phyloP scores from a whole-genome alignment of 495 filamentous ascomycete species.

The Lasiosphaeriaceae sp. region DNA sequence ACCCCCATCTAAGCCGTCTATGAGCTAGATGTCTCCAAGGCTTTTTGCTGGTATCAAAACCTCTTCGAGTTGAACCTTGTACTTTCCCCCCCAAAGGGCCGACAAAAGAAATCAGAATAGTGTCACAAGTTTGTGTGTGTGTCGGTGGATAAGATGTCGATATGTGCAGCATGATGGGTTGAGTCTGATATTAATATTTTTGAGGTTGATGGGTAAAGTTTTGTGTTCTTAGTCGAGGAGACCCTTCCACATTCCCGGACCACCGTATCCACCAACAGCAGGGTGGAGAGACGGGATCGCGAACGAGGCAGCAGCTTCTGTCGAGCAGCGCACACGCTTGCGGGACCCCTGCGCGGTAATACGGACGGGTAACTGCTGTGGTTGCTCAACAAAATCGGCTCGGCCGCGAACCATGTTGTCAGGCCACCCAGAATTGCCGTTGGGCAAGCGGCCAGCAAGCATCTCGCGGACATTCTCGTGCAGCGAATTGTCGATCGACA shows the following conservation, averaged over 20 bases:
- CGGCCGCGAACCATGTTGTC: conserved; percentile 30
- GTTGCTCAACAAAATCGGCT: conserved; percentile 15
- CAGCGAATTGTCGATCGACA: conserved; percentile 61
- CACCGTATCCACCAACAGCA: conserved; percentile 39
- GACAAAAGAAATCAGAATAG: conserved; percentile 28
- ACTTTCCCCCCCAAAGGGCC: conserved; percentile 5
- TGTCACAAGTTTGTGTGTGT: conserved; percentile 27
- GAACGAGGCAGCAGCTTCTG: conserved; percentile 33
- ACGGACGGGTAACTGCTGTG: conserved; percentile 35
- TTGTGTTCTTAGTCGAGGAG: conserved; percentile 42
- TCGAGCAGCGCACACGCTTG: conserved; percentile 60
- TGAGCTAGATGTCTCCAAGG: conserved; percentile 29
- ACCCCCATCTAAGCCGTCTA: conserved; percentile 29
- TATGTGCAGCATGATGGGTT: conserved; percentile 19
- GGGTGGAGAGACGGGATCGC: conserved; percentile 36
- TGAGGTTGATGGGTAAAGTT: not conserved
- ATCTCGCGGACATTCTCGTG: conserved; percentile 73
- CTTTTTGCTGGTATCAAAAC: conserved; percentile 18
- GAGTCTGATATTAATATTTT: conserved; percentile 17
- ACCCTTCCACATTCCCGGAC: conserved; percentile 59
- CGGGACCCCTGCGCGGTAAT: conserved; percentile 34
- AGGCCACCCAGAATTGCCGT: conserved; percentile 29
- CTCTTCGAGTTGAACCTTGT: conserved; percentile 12
- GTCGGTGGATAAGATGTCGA: conserved; percentile 9
- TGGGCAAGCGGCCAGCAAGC: conserved; percentile 31